Evolutionary conservation across 352 stramenopile species (phyloP).

Genomic region (Aphanomyces euteiches): DNA sequence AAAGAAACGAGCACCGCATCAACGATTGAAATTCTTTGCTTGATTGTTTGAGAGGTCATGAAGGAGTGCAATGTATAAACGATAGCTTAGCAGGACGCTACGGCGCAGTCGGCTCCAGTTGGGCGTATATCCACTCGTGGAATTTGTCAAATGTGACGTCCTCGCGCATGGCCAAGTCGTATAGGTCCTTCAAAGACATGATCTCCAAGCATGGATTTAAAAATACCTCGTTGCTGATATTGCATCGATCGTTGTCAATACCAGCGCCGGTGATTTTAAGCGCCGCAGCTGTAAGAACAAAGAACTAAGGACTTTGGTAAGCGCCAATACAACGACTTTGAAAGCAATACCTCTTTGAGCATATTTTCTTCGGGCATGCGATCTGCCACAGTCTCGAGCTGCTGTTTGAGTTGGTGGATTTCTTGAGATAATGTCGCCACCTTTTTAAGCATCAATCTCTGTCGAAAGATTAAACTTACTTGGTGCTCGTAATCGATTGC

Average conservation of each 20-base stretch:
- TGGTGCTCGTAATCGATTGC: neutral
- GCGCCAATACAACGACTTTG: neutral
- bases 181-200: conserved; percentile 38
- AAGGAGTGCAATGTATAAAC: too few species aligned
- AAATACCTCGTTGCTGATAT: conserved; percentile 50
- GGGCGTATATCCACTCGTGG: conserved; percentile 48
- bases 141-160: conserved; percentile 57
- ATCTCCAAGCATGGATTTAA: neutral
- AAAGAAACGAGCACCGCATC: too few species aligned
- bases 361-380: conserved; percentile 20
- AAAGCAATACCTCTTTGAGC: conserved; percentile 22
- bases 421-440: conserved; percentile 16
- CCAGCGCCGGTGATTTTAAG: conserved; percentile 53
- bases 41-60: too few species aligned
- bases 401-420: conserved; percentile 9
- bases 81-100: too few species aligned
- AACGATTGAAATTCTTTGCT: too few species aligned
- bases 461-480: neutral
- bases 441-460: neutral
- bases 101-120: conserved; percentile 32
- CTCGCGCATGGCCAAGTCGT: conserved; percentile 44
- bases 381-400: conserved; percentile 7
- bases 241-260: conserved; percentile 53
- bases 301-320: conserved; percentile 39
- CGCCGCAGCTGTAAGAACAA: conserved; percentile 52